Base-by-base conservation (phyloP, 306 rosid species). In the Canavalia gladiata region DNA sequence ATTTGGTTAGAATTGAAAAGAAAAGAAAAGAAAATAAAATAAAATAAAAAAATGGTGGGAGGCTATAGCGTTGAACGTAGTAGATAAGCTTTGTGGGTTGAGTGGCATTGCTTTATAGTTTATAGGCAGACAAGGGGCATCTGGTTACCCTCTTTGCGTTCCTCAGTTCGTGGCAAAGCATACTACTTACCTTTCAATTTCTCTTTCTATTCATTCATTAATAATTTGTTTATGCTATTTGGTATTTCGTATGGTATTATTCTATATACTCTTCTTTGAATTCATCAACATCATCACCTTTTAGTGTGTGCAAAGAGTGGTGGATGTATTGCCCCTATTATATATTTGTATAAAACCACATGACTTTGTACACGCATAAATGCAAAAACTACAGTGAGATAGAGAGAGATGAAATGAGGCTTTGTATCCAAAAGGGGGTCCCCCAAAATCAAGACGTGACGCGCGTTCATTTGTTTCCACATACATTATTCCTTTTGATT, bases 61-160 rank as follows among this genome's bases (percentile, higher is more conserved):
- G 85, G 28, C 72, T 84, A 52, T 33, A 57, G 52, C 52, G 84
- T 75, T 84, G 77, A 75, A 75, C 66, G 31, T 80, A 63, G 74
- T 46, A 70, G 91, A 90, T 90, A 83, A 86, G 88, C 84, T 46
- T 77, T 84, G 72, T 68, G 79, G 87, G 89, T 45, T 75, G 83
- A 80, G 88, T 87, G 90, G 87, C 60, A 57, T 74, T 87, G 84
- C 90, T 91, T 87, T 91, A 35, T 74, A 69, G 81, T 60, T 70
- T 80, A 52, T 86, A 83, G 92, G 88, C 88, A 78, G 97, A 91
- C 97, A 93, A 91, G 51, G 33, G 35, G 92, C 85, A 88, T 93
- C 96, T 83, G 0, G 35, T 62, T 58, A 73, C 50, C 74, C 51
- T 67, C 41, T 82, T 58, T 62, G 76, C 81, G 56, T 86, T 85